Percentiles rank a stretch among this genome's conserved stretches.
These are phyloP conservation scores for Pseudogymnoascus sp. DNA, from an alignment of 2,329 filamentous ascomycete species.

Conservation along the genomic window DNA sequence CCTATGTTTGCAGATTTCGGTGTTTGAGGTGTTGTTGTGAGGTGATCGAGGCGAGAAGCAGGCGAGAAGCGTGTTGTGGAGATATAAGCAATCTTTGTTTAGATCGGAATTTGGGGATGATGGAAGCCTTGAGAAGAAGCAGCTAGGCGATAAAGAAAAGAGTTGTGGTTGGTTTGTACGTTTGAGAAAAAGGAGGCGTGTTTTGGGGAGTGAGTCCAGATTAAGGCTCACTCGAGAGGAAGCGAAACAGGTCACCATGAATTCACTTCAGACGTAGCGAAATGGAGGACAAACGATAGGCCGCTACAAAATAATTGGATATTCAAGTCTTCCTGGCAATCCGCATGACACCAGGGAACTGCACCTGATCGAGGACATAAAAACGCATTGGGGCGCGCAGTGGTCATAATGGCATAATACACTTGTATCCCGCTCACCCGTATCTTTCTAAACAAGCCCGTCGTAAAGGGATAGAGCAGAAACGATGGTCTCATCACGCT, in stretches of 20 bases:
- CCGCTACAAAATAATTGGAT: slow-evolving; percentile 5
- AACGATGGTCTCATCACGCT: slow-evolving; percentile 97
- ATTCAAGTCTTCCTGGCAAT: background rate
- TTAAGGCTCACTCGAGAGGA: background rate
- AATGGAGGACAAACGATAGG: background rate
- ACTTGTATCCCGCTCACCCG: background rate
- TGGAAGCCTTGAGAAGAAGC: background rate
- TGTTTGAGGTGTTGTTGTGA: background rate
- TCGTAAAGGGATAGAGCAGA: slow-evolving; percentile 95
- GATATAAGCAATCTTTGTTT: background rate
- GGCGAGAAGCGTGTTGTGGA: background rate
- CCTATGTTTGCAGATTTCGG: background rate
- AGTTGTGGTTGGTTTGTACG: background rate
- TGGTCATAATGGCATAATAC: slow-evolving; percentile 10
- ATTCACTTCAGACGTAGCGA: background rate
- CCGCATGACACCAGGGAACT: background rate
- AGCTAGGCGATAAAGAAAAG: background rate
- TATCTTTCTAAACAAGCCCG: slow-evolving; percentile 64
- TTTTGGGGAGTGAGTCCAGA: background rate
- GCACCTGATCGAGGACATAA: background rate
- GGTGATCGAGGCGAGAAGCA: background rate
- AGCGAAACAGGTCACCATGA: background rate
- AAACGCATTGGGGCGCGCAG: background rate
- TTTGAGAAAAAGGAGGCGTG: background rate
- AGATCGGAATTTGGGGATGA: background rate